These are phyloP conservation scores for Alectoria sarmentosa DNA, from an alignment of 495 filamentous ascomycete species.

Conservation along the genomic window DNA sequence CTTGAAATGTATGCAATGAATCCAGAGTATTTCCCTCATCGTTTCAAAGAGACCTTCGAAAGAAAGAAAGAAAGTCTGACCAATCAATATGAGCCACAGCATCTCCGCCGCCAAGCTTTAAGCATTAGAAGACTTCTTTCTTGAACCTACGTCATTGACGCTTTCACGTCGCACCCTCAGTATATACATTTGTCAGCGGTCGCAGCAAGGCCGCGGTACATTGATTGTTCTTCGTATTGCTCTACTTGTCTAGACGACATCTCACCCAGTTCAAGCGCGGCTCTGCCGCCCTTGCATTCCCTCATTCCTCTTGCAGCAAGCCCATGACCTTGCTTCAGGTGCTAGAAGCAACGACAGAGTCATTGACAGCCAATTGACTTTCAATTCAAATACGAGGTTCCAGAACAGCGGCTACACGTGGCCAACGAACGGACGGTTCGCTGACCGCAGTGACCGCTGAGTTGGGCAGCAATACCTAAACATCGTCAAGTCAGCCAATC, in stretches of 20 bases:
- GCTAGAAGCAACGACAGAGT: not conserved
- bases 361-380: not conserved
- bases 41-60: too few relatives aligned
- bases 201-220: not conserved
- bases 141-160: too few relatives aligned
- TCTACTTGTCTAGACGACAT: not conserved
- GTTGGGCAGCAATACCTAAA: slow-evolving; percentile 3
- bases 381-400: not conserved
- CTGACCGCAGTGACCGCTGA: not conserved
- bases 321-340: not conserved
- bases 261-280: not conserved
- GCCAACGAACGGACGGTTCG: not conserved
- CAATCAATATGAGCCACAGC: not conserved
- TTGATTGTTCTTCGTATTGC: not conserved
- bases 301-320: not conserved
- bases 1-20: not conserved
- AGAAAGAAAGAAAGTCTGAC: not conserved
- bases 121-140: too few relatives aligned
- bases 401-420: not conserved
- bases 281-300: not conserved
- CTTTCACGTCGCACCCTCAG: too few relatives aligned
- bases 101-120: not conserved
- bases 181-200: not conserved
- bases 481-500: not conserved
- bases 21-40: not conserved